Conservation (phyloP, 2,329 filamentous ascomycete genomes). For the Coniochaeta ligniaria region DNA sequence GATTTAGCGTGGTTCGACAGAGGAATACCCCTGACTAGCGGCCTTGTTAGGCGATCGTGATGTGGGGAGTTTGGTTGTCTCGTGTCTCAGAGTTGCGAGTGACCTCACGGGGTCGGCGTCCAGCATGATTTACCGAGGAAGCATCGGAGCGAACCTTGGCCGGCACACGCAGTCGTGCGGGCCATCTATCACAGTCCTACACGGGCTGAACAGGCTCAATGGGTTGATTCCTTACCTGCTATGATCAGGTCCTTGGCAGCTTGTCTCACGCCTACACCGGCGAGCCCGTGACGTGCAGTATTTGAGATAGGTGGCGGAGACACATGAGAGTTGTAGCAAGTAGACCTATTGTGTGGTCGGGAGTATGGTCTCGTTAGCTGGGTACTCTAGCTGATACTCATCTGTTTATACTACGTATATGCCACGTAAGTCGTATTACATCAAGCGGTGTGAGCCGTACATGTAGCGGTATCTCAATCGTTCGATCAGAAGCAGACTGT, state of each 20-base stretch:
- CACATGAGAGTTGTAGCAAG: background rate
- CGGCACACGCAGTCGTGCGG: background rate
- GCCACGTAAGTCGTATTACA: background rate
- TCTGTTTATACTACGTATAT: background rate
- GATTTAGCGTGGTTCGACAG: background rate
- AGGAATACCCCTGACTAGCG: background rate
- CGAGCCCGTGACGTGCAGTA: background rate
- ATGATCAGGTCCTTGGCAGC: background rate
- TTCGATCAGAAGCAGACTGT: background rate
- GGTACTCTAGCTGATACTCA: background rate
- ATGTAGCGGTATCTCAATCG: background rate
- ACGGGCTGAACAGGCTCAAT: conserved; percentile 6
- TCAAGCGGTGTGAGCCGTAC: background rate
- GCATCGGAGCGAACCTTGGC: conserved; percentile 1
- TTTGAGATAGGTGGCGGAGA: background rate
- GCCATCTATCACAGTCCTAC: background rate
- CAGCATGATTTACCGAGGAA: conserved; percentile 1
- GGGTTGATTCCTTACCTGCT: conserved; percentile 3
- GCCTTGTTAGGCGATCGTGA: conserved; percentile 1
- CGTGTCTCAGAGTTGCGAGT: conserved; percentile 4
- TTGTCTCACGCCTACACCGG: background rate
- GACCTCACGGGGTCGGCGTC: background rate
- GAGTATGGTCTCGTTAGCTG: background rate
- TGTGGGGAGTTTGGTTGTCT: conserved; percentile 4
- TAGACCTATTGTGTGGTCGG: background rate